phyloP scores from a whole-genome alignment of 805 yeast genomes.

The Cyberlindnera nakhonratchasimensis region DNA sequence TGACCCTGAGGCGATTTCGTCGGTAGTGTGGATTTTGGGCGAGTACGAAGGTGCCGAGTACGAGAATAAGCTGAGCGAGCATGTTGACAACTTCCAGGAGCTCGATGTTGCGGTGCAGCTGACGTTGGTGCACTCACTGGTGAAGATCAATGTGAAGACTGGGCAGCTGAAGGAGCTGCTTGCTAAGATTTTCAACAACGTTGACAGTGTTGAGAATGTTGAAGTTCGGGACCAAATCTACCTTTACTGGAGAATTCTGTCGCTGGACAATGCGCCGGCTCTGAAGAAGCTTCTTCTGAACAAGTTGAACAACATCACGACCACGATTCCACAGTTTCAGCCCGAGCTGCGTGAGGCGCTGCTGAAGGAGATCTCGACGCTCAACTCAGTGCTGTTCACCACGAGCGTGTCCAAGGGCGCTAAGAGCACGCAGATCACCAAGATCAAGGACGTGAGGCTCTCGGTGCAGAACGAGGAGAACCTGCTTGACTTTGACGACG shows the following conservation, averaged over 20 bases:
- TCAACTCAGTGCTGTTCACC: conserved; percentile 86
- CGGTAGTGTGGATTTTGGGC: conserved; percentile 67
- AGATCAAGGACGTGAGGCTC: conserved; percentile 73
- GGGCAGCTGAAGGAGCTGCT: conserved; percentile 42
- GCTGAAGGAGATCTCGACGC: conserved; percentile 71
- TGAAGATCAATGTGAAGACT: conserved; percentile 46
- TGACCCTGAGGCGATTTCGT: conserved; percentile 47
- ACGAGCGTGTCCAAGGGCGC: conserved; percentile 51
- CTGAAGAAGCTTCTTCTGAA: conserved; percentile 51
- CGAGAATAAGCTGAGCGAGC: conserved; percentile 40
- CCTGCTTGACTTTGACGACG: conserved; percentile 81
- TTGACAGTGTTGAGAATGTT: conserved; percentile 63
- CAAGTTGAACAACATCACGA: conserved; percentile 65
- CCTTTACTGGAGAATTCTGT: conserved; percentile 74
- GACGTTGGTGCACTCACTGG: conserved; percentile 56
- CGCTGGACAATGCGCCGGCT: conserved; percentile 37
- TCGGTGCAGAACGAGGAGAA: conserved; percentile 83
- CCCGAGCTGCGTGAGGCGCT: conserved; percentile 65
- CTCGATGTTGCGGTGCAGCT: conserved; percentile 61
- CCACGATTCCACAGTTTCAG: conserved; percentile 70
- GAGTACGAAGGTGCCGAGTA: conserved; percentile 62
- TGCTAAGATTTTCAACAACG: conserved; percentile 62
- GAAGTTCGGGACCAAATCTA: conserved; percentile 81
- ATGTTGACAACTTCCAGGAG: conserved; percentile 52
- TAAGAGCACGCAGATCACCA: conserved; percentile 42